Evolutionary conservation across 805 yeast species (phyloP).

Genomic region (Candida oleophila): DNA sequence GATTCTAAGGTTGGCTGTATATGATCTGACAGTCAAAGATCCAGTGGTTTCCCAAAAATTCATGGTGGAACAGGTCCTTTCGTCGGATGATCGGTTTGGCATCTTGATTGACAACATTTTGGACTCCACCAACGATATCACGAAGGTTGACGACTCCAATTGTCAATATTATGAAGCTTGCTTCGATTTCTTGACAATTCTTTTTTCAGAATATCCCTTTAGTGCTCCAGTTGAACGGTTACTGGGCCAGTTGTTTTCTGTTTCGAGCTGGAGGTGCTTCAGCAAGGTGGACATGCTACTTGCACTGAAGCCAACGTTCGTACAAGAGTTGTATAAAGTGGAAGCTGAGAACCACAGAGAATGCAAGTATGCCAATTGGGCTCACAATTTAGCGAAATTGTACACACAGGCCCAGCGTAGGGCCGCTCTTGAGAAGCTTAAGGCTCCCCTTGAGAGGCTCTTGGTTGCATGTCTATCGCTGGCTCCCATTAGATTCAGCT

Average conservation of each 20-base stretch:
- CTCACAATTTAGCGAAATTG: not conserved
- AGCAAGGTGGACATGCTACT: conserved; percentile 8
- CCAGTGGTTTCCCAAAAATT: conserved; percentile 4
- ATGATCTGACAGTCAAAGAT: conserved; percentile 17
- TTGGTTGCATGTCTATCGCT: conserved; percentile 3
- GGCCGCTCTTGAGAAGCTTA: not conserved
- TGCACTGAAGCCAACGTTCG: not conserved
- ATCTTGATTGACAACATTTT: not conserved
- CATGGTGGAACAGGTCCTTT: not conserved
- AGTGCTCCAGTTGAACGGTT: conserved; percentile 3
- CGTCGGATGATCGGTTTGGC: not conserved
- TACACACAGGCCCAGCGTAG: not conserved
- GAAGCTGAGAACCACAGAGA: not conserved
- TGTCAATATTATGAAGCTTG: not conserved
- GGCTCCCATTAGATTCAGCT: conserved; percentile 5
- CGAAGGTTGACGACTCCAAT: not conserved
- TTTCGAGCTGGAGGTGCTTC: conserved; percentile 28
- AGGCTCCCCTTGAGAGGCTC: not conserved
- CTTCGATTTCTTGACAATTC: not conserved
- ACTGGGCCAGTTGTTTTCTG: conserved; percentile 29
- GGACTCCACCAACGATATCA: not conserved
- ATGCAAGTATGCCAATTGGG: not conserved
- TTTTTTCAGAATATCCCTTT: conserved; percentile 4
- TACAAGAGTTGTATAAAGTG: not conserved
- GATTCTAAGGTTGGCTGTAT: not conserved